These are phyloP conservation scores for Fusarium piperis DNA, from an alignment of 2,329 filamentous ascomycete genomes.

Conservation along the genomic window DNA sequence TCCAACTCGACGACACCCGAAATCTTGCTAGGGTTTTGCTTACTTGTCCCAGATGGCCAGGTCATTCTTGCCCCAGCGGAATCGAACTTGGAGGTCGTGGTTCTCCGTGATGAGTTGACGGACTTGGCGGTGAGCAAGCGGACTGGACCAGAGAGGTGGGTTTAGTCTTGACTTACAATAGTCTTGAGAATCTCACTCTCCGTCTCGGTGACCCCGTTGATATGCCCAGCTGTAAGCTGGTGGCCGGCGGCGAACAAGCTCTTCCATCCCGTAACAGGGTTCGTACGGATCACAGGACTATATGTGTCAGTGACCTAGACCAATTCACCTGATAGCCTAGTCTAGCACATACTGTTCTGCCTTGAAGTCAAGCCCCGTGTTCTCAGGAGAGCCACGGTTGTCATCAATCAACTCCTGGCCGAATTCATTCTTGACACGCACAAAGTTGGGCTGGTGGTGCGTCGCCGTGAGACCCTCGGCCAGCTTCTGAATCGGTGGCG, in stretches of 20 bases:
- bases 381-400: conserved; percentile 15
- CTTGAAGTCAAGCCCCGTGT: conserved; percentile 18
- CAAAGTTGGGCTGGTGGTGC: neutral
- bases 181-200: conserved; percentile 15
- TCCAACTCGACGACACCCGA: neutral
- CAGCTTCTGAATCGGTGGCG: conserved; percentile 8
- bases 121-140: neutral
- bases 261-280: conserved; percentile 27
- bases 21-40: neutral
- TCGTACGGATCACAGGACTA: conserved; percentile 21
- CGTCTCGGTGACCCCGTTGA: conserved; percentile 5
- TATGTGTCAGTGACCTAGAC: neutral
- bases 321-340: neutral
- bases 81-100: neutral
- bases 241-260: conserved; percentile 18
- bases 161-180: neutral
- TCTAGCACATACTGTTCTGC: neutral
- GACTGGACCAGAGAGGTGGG: neutral
- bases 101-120: conserved; percentile 1
- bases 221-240: conserved; percentile 3
- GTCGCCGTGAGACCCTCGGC: conserved; percentile 16
- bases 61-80: neutral
- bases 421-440: neutral
- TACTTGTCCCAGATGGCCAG: conserved; percentile 9
- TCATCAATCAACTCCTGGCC: conserved; percentile 8